phyloP scores from a whole-genome alignment of 768 basidiomycete species.

The Cubamyces lactineus region DNA sequence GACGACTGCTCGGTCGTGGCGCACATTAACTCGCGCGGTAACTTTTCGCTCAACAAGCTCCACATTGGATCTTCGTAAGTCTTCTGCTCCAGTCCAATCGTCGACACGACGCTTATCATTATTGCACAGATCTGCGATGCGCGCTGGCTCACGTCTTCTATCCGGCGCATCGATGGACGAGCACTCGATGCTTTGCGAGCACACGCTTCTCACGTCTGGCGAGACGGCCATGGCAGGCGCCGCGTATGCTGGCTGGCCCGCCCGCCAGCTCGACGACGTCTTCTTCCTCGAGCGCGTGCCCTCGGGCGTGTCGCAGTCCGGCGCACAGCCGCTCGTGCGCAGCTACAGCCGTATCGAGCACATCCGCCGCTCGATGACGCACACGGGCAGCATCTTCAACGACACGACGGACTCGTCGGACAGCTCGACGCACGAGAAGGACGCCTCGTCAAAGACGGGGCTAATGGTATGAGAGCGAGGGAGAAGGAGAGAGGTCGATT shows the following conservation, averaged over 20 bases:
- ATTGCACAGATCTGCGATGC: slow-evolving; percentile 42
- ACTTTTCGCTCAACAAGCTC: slow-evolving; percentile 47
- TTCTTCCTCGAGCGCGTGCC: slow-evolving; percentile 14
- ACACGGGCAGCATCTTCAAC: neutral
- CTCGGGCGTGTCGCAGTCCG: slow-evolving; percentile 2
- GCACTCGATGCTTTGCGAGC: slow-evolving; percentile 51
- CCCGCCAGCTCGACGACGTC: slow-evolving; percentile 33
- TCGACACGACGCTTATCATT: neutral
- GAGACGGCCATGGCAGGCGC: slow-evolving; percentile 46
- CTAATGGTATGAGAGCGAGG: neutral
- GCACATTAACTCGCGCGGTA: slow-evolving; percentile 51
- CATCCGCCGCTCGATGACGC: slow-evolving; percentile 15
- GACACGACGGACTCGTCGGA: slow-evolving; percentile 2
- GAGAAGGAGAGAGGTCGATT: no score
- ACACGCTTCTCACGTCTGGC: slow-evolving; percentile 50
- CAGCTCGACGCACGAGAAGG: slow-evolving; percentile 2
- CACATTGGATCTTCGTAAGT: slow-evolving; percentile 44
- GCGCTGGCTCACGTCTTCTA: slow-evolving; percentile 49
- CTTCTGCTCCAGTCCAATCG: neutral
- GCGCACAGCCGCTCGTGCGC: slow-evolving; percentile 4
- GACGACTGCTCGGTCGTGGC: slow-evolving; percentile 53
- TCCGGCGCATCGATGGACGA: slow-evolving; percentile 56
- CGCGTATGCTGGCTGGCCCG: slow-evolving; percentile 51
- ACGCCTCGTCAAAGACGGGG: slow-evolving; percentile 3
- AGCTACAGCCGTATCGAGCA: slow-evolving; percentile 14